Percentiles rank a stretch among this genome's conserved stretches.
phyloP scores from a whole-genome alignment of 78 protist species.

The Diacronema lutheri region DNA sequence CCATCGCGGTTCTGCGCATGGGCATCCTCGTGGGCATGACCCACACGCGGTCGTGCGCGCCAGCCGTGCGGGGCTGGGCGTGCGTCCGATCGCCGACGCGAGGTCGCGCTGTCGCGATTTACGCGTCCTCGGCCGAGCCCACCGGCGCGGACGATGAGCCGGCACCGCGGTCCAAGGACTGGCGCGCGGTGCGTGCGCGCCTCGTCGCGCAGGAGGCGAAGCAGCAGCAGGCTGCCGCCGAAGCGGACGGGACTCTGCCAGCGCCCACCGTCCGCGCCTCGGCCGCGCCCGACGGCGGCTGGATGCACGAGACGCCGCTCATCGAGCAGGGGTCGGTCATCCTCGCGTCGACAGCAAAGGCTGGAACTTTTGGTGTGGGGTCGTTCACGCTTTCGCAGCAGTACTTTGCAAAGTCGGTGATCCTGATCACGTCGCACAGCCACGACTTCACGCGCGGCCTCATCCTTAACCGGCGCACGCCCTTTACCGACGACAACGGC shows the following conservation, averaged over 20 bases:
- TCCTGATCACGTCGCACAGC: background rate
- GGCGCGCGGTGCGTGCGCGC: slow-evolving; percentile 1
- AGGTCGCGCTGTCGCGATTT: too few species aligned
- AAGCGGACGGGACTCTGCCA: too few species aligned
- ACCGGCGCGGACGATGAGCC: too few species aligned
- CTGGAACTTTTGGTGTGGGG: too few species aligned
- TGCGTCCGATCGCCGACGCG: too few species aligned
- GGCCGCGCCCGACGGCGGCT: background rate
- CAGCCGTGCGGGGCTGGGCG: too few species aligned
- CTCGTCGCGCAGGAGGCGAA: background rate
- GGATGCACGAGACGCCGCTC: background rate
- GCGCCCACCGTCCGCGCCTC: too few species aligned
- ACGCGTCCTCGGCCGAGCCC: too few species aligned
- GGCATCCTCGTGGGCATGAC: too few species aligned
- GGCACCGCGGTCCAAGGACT: too few species aligned
- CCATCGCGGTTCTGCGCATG: too few species aligned
- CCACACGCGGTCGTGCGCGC: too few species aligned
- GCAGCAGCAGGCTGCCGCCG: background rate
- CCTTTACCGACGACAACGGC: background rate
- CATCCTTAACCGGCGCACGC: slow-evolving; percentile 12
- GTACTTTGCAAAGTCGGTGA: slow-evolving; percentile 18
- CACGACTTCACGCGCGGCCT: background rate
- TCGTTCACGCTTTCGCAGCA: slow-evolving; percentile 3
- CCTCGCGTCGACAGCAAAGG: background rate
- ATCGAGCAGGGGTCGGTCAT: slow-evolving; percentile 19